phyloP scores from a whole-genome alignment of 176 grass and related monocot genomes.

The Ensete glaucum region DNA sequence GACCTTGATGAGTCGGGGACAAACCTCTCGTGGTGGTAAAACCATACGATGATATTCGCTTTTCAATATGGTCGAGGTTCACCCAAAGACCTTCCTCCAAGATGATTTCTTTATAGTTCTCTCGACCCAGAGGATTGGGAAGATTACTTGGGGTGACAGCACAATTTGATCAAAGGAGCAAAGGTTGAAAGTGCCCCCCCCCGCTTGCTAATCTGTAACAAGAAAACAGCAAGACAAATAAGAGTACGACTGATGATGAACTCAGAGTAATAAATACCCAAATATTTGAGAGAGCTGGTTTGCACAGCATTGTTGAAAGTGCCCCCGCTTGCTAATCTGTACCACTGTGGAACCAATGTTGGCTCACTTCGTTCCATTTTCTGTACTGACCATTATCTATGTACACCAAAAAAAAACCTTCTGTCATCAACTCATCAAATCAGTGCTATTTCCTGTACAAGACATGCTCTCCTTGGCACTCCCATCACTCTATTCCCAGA shows the following conservation, averaged over 20 bases:
- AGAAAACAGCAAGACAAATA: not conserved
- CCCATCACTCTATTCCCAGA: not conserved
- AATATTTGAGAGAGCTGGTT: constrained; percentile 23
- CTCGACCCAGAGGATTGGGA: no score
- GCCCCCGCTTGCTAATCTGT: constrained; percentile 22
- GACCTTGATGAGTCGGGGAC: no score
- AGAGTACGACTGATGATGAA: not conserved
- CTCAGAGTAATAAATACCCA: constrained; percentile 15
- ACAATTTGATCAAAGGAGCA: no score
- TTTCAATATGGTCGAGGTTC: no score
- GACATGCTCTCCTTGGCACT: not conserved
- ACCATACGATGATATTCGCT: no score
- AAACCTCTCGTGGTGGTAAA: no score
- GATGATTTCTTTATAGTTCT: no score
- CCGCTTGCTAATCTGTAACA: constrained; percentile 24
- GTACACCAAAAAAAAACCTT: not conserved
- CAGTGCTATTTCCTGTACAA: not conserved
- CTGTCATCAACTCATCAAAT: not conserved
- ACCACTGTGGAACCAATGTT: constrained; percentile 43
- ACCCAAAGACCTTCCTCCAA: no score
- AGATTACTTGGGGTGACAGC: no score
- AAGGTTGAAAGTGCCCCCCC: not conserved
- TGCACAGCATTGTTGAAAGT: constrained; percentile 11
- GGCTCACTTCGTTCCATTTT: constrained; percentile 33
- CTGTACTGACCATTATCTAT: constrained; percentile 29